These are phyloP conservation scores for Daldinia sp. DNA, from an alignment of 2,329 filamentous ascomycete genomes.

Conservation along the genomic window DNA sequence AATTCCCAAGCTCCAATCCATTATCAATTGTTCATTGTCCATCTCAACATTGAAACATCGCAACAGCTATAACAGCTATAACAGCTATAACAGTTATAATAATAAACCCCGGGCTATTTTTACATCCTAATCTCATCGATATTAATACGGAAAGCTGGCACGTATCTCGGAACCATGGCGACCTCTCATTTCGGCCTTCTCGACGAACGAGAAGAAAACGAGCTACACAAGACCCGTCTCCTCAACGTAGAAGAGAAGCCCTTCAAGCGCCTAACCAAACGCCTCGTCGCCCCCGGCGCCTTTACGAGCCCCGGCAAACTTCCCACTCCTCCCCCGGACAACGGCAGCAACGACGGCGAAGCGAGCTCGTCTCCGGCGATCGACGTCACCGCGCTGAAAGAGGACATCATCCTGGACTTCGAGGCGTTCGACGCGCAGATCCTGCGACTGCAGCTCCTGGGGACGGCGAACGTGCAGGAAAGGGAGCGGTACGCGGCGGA, in stretches of 20 bases:
- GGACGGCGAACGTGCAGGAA: slow-evolving; percentile 84
- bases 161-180: slow-evolving; percentile 43
- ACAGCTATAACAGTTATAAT: no score
- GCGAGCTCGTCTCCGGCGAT: slow-evolving; percentile 54
- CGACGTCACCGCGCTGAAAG: slow-evolving; percentile 72
- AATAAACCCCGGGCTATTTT: neutral
- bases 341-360: slow-evolving; percentile 49
- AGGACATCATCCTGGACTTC: slow-evolving; percentile 90
- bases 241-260: slow-evolving; percentile 92
- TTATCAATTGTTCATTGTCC: slow-evolving; percentile 1
- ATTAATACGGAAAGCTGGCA: neutral
- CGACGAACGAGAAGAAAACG: slow-evolving; percentile 81
- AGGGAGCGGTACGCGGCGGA: slow-evolving; percentile 85
- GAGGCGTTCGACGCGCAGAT: slow-evolving; percentile 88
- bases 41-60: slow-evolving; percentile 7
- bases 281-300: slow-evolving; percentile 76
- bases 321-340: slow-evolving; percentile 75
- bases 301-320: slow-evolving; percentile 67
- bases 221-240: slow-evolving; percentile 87
- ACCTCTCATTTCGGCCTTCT: slow-evolving; percentile 62
- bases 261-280: slow-evolving; percentile 88
- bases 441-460: slow-evolving; percentile 87
- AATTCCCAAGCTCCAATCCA: slow-evolving; percentile 12
- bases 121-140: neutral
- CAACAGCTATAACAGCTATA: neutral